Evolutionary conservation across 2,329 filamentous ascomycete genomes (phyloP).

Genomic region (Aspergillus sp.): DNA sequence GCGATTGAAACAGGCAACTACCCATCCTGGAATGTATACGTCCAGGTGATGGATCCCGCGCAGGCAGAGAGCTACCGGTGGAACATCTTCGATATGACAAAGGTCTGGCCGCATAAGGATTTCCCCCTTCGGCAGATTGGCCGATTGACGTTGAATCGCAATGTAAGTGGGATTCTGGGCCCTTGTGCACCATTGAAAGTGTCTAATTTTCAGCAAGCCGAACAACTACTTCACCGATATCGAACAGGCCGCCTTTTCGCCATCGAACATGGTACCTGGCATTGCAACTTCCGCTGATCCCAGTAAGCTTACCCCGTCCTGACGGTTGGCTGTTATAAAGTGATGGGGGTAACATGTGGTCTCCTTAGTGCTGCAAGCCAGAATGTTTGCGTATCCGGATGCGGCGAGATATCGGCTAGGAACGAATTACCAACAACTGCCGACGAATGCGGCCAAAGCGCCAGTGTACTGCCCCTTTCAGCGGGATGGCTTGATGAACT

Average conservation of each 20-base stretch:
- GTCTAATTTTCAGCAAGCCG: constrained; percentile 21
- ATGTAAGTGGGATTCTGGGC: constrained; percentile 41
- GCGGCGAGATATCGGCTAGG: constrained; percentile 44
- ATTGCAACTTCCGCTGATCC: constrained; percentile 63
- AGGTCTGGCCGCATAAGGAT: constrained; percentile 75
- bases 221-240: constrained; percentile 66
- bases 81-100: constrained; percentile 79
- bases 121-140: constrained; percentile 74
- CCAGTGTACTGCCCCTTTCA: constrained; percentile 54
- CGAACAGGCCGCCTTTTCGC: constrained; percentile 67
- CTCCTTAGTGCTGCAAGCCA: constrained; percentile 55
- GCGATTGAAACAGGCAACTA: constrained; percentile 69
- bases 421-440: constrained; percentile 43
- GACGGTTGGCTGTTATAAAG: neutral
- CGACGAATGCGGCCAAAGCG: constrained; percentile 36
- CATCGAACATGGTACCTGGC: constrained; percentile 63
- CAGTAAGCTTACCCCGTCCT: constrained; percentile 27
- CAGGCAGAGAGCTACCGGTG: constrained; percentile 75
- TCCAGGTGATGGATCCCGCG: constrained; percentile 69
- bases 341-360: too few species aligned
- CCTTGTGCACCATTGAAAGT: too few species aligned
- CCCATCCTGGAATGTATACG: constrained; percentile 75
- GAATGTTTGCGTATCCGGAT: constrained; percentile 62
- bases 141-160: constrained; percentile 72
- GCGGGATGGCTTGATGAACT: constrained; percentile 37